Evolutionary conservation across 352 stramenopile genomes (phyloP).

Genomic region (Globisporangium apiculatum): DNA sequence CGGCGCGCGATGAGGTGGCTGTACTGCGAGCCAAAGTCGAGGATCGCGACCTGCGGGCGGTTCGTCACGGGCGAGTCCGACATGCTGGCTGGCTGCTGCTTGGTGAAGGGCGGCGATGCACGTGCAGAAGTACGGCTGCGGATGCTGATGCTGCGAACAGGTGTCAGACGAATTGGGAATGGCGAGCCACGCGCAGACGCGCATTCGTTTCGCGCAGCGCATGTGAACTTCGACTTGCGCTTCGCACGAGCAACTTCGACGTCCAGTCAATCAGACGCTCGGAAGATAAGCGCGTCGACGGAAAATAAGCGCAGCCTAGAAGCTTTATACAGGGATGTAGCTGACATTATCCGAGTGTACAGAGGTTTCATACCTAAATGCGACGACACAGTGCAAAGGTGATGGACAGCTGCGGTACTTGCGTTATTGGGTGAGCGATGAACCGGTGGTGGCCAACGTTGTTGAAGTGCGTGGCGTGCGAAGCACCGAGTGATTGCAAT

Average conservation of each 20-base stretch:
- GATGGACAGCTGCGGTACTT: too few species aligned
- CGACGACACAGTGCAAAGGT: too few species aligned
- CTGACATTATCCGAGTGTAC: too few species aligned
- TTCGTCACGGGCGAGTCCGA: slow-evolving; percentile 78
- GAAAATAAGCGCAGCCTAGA: too few species aligned
- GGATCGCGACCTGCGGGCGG: slow-evolving; percentile 96
- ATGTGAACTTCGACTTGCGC: too few species aligned
- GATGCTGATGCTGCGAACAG: neutral
- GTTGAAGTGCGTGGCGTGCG: too few species aligned
- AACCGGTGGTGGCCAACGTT: too few species aligned
- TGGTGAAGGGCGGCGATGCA: neutral
- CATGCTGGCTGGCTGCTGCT: slow-evolving; percentile 29
- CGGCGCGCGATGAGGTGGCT: slow-evolving; percentile 98
- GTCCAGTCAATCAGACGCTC: slow-evolving; percentile 11
- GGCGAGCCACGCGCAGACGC: neutral
- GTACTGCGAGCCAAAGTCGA: slow-evolving; percentile 99
- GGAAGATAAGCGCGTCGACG: too few species aligned
- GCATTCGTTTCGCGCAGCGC: slow-evolving; percentile 4
- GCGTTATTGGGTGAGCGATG: too few species aligned
- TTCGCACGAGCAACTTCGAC: slow-evolving; percentile 6
- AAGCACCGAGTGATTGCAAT: too few species aligned
- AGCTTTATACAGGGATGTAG: too few species aligned
- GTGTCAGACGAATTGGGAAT: neutral
- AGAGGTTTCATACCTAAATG: too few species aligned
- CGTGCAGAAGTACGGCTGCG: neutral